Base-by-base conservation (phyloP, 176 grass and related monocot species). In the Olyra latifolia region DNA sequence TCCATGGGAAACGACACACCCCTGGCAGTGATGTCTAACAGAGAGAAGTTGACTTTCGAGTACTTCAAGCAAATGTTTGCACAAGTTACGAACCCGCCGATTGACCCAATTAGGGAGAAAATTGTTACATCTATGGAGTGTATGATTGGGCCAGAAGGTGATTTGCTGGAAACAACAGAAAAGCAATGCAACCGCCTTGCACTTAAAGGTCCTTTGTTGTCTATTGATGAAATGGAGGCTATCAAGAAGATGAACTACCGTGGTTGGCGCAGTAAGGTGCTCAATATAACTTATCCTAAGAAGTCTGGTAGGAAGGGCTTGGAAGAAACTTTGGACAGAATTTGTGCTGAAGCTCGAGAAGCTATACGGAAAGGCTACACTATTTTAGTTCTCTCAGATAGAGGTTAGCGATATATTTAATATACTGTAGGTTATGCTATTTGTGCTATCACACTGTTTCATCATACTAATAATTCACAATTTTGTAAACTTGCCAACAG, bases 41-140 rank as follows among this genome's bases (percentile, higher is more conserved):
- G 96, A 63, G 96, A 95, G 88, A 99, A 99, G 73, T 50, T 95
- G 76, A 90, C 90, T 29, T 99, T 95, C 82, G 92, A 95, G 76
- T 99, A 99, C 80, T 99, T 99, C 75, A 99, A 99, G 60, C 90
- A 99, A 82, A 95, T 99, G 93, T 99, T 99, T 72, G 96, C 96
- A 22, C 96, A 99, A 85, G 96, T 99, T 71, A 99, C 96, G 50
- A 99, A 99, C 76, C 96, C 96, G 1, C 96, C 96, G 10, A 99
- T 99, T 72, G 96, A 99, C 47, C 96, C 96, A 62, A 99, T 99
- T 29, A 86, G 96, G 50, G 96, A 99, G 78, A 95, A 99, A 70
- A 99, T 99, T 24, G 93, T 99, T 66, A 99, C 96, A 66, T 99
- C 96, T 69, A 99, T 87, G 86, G 91, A 99, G 82, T 99, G 96